Base-by-base conservation (phyloP, 139 green algal species). In the Chlamydomonas schloesseri region DNA sequence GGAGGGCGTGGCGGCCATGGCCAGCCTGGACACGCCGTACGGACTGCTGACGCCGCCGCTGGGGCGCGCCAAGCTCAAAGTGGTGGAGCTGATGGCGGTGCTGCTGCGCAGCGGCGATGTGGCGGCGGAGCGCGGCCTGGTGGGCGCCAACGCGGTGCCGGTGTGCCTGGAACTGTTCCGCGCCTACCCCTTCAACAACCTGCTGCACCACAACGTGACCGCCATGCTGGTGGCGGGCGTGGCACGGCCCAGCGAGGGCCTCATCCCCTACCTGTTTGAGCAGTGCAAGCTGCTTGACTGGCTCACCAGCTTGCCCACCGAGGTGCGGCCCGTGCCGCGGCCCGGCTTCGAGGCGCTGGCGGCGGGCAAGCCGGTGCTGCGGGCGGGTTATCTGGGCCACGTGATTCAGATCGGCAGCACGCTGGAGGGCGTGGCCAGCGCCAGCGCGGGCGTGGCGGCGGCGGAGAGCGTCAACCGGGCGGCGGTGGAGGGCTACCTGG, bases 171-270 rank as follows among this genome's bases (percentile, higher is more conserved):
- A 94, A 55, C 93, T 99, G 31, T 96, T 99, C 57, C 73, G 91
- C 67, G 69, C 72, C 23, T 97, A 95, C 87, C 96, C 96, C 42
- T 98, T 99, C 94, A 98, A 99, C 91, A 98, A 97, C 88, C 89
- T 96, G 58, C 89, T 99, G 84, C 96, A 99, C 85, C 93, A 95
- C 79, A 91, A 93, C 46, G 94, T 97, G 23, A 82, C 87, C 1
- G 73, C 74, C 5, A 83, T 99, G 82, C n/a, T 99, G 3, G 28
- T 88, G 10, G 89, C 88, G 1, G 82, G 68, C 26, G 37, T 97
- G 58, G 88, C 73, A 8, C 71, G 69, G 34, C 84, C 83, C 23
- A 92, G 83, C 17, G 36, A 90, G 18, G 55, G 31, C 20, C 81
- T 98, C n/a, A 60, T 95, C 42, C 42, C 73, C 6, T 93, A 97